phyloP scores from a whole-genome alignment of 345 rosid species.

The Salix dunnii region DNA sequence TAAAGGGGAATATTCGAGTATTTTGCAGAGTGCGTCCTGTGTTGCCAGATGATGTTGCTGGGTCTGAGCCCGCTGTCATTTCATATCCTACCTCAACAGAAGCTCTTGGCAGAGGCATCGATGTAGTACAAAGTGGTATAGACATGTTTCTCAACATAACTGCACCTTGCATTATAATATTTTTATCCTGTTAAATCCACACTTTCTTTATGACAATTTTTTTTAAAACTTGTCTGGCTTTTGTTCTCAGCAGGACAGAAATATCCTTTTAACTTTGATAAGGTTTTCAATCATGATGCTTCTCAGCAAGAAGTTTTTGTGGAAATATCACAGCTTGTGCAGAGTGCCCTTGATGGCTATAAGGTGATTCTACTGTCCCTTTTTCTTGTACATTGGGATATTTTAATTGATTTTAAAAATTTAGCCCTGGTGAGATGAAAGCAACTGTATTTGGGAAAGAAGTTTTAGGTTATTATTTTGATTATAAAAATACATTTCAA shows the following conservation, averaged over 20 bases:
- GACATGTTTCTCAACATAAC: background rate
- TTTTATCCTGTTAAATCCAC: background rate
- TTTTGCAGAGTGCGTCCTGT: slow-evolving; percentile 91
- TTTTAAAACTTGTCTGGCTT: background rate
- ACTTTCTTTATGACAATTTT: background rate
- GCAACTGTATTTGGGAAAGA: background rate
- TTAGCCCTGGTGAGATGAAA: background rate
- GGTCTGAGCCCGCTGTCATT: slow-evolving; percentile 47
- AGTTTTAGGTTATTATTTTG: background rate
- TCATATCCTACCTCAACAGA: slow-evolving; percentile 71
- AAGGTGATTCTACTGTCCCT: slow-evolving; percentile 45
- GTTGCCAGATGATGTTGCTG: slow-evolving; percentile 68
- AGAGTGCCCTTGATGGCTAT: slow-evolving; percentile 96
- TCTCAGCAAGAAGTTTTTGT: slow-evolving; percentile 83
- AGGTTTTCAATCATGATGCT: slow-evolving; percentile 79
- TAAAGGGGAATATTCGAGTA: slow-evolving; percentile 95
- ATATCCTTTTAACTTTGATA: slow-evolving; percentile 86
- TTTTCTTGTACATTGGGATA: background rate
- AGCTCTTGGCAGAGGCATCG: slow-evolving; percentile 74
- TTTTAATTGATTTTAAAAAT: background rate
- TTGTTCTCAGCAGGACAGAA: slow-evolving; percentile 53
- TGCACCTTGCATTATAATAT: background rate
- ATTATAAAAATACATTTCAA: background rate
- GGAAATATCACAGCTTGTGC: slow-evolving; percentile 89
- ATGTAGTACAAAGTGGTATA: slow-evolving; percentile 72